These are phyloP conservation scores for Diaporthe sp. DNA, from an alignment of 2,329 filamentous ascomycete genomes.

Conservation along the genomic window DNA sequence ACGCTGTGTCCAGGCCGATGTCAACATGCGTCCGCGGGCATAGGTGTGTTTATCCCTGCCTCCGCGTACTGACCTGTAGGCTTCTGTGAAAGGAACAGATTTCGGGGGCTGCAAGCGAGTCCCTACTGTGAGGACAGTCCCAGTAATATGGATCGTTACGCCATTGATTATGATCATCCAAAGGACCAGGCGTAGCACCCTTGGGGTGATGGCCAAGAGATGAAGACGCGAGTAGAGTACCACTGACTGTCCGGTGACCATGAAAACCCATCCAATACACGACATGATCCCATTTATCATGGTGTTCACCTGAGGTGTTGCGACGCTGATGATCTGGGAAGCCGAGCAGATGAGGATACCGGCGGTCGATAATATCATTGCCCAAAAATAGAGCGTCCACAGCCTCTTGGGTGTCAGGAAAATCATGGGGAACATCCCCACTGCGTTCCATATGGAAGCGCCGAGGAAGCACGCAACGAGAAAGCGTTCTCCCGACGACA, in stretches of 20 bases:
- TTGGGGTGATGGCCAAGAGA: constrained; percentile 58
- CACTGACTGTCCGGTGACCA: constrained; percentile 66
- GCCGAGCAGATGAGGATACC: constrained; percentile 20
- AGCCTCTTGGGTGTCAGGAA: constrained; percentile 23
- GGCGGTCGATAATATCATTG: constrained; percentile 5
- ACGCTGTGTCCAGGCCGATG: constrained; percentile 49
- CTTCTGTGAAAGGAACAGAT: not conserved
- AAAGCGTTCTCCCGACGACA: constrained; percentile 16
- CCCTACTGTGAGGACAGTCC: constrained; percentile 60
- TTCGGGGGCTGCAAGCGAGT: constrained; percentile 41
- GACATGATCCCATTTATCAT: not conserved
- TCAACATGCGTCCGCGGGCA: not conserved
- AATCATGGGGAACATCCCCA: constrained; percentile 18
- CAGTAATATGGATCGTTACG: constrained; percentile 59
- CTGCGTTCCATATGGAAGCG: constrained; percentile 16
- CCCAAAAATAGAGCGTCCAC: constrained; percentile 27
- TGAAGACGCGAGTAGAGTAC: constrained; percentile 68
- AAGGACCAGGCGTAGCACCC: constrained; percentile 56
- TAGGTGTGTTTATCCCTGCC: not conserved
- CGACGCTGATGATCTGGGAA: constrained; percentile 9
- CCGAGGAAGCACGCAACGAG: constrained; percentile 26
- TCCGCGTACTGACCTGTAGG: not conserved
- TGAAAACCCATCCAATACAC: constrained; percentile 59
- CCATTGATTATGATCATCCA: constrained; percentile 62
- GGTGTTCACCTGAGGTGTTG: not conserved